Conservation (phyloP, 257 asterid genomes). For the Apocynum venetum region DNA sequence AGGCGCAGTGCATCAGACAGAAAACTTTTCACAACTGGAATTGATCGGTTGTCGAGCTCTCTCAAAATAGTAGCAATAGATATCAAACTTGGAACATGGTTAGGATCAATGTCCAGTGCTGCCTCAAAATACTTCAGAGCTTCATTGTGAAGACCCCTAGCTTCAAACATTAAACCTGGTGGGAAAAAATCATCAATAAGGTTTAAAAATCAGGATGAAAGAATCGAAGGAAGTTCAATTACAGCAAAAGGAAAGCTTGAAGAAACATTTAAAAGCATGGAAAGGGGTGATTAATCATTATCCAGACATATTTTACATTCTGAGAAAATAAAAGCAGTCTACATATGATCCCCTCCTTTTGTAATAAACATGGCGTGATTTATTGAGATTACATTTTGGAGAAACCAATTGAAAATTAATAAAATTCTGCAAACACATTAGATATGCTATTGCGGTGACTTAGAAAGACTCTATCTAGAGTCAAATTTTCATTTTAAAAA, state of each 20-base stretch:
- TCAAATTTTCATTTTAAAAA: too few species aligned
- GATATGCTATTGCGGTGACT: too few species aligned
- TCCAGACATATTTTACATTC: too few species aligned
- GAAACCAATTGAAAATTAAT: too few species aligned
- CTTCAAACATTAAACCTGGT: constrained; percentile 62
- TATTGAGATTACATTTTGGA: too few species aligned
- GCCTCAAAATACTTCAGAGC: constrained; percentile 61
- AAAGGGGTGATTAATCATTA: not conserved
- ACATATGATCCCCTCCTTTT: too few species aligned
- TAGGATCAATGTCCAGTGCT: constrained; percentile 74
- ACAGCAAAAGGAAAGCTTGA: not conserved
- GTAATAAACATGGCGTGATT: too few species aligned
- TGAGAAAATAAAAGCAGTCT: too few species aligned
- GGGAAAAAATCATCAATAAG: constrained; percentile 8
- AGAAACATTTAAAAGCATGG: not conserved
- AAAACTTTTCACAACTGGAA: constrained; percentile 70
- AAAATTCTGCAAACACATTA: too few species aligned
- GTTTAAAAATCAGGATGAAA: not conserved
- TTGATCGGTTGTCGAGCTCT: constrained; percentile 39
- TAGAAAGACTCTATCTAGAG: too few species aligned
- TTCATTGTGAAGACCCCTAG: constrained; percentile 55
- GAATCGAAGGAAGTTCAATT: not conserved
- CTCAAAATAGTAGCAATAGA: constrained; percentile 60
- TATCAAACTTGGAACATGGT: constrained; percentile 77
- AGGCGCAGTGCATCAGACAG: constrained; percentile 71